Base-by-base conservation (phyloP, 495 filamentous ascomycete species). In the Aspergillus mulundensis region DNA sequence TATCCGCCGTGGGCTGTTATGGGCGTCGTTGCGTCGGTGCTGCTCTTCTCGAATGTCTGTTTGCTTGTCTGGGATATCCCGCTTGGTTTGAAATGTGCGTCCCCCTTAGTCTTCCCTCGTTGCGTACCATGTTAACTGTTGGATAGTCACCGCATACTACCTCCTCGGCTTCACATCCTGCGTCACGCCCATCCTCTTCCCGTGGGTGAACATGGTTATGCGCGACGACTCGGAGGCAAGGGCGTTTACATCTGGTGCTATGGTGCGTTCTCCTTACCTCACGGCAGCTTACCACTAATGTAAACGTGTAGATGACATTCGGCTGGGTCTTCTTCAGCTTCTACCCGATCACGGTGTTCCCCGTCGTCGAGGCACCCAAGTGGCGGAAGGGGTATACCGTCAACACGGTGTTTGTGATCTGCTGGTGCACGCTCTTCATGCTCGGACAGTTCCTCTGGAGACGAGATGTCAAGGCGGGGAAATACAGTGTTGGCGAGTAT, bases 1-100 rank as follows among this genome's bases (percentile, higher is more conserved):
- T 64, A 60, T 38, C 55, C 61, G 21, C 47, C 61, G 47, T 64
- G 61, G 61, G 53, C 59, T 16, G 57, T 56, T 28, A 58, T 64
- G 28, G 58, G 50, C 7, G 51, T 55, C 18, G 56, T 60, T 34
- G 38, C 59, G 24, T 41, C 50, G 21, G 51, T 60, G 14, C 45
- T 60, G 38, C 42, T 64, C 16, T 64, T 64, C 19, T 45, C 20
- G 11, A 58, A 60, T 53, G 49, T 59, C 41, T 59, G 60, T 41
- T 58, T 64, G 30, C 50, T 60, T 20, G 47, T 53, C 14, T 64
- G 61, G 61, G 55, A 61, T 55, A 60, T 64, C 32, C 61, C 61
- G 5, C 11, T 47, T 0, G 61, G 61, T 2, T 55, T 64, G 18
- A 51, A 64, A 25, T 64, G 54, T 56, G 5, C 20, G 4, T 36